phyloP scores from a whole-genome alignment of 2,329 filamentous ascomycete genomes.

The Colletotrichum lindemuthianum region DNA sequence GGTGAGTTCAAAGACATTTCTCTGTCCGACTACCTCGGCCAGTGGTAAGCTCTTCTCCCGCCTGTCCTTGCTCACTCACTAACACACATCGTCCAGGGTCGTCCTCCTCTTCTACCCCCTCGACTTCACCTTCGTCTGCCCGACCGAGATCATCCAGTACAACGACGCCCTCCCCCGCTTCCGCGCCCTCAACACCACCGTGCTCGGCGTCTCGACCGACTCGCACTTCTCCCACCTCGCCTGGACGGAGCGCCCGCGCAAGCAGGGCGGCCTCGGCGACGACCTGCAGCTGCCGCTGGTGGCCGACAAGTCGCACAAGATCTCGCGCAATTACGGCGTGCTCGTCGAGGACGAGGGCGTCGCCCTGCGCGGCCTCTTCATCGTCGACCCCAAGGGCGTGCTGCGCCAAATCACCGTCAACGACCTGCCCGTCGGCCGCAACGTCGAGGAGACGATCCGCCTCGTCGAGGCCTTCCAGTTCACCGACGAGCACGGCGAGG shows the following conservation, averaged over 20 bases:
- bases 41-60: conserved; percentile 51
- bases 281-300: conserved; percentile 70
- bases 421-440: conserved; percentile 71
- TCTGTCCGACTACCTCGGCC: conserved; percentile 56
- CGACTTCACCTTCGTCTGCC: conserved; percentile 76
- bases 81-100: conserved; percentile 54
- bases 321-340: conserved; percentile 71
- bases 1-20: conserved; percentile 59
- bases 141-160: conserved; percentile 73
- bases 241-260: conserved; percentile 67
- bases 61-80: neutral
- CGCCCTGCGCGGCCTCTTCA: conserved; percentile 71
- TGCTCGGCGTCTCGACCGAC: conserved; percentile 71
- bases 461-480: conserved; percentile 82
- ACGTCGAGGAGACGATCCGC: conserved; percentile 71
- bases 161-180: conserved; percentile 70
- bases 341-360: conserved; percentile 72
- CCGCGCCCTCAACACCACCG: conserved; percentile 65
- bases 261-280: conserved; percentile 69
- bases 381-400: conserved; percentile 71
- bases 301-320: conserved; percentile 69
- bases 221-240: conserved; percentile 66
- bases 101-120: conserved; percentile 74
- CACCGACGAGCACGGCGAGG: conserved; percentile 84
- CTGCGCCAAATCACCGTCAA: conserved; percentile 73